Conservation (phyloP, 2,329 filamentous ascomycete species). For the Alternaria viburni region DNA sequence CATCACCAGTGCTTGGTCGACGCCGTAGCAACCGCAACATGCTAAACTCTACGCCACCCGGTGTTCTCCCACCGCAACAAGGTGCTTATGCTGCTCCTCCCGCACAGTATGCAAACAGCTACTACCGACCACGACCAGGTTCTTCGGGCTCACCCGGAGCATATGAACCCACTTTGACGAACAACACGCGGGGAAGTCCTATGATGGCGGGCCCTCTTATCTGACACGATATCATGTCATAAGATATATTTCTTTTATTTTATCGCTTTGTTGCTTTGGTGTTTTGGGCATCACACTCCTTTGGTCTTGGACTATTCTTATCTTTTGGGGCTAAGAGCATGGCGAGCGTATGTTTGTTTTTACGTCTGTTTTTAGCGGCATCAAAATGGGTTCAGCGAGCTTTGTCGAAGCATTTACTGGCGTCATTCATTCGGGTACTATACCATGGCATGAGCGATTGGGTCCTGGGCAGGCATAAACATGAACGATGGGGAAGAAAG, state of each 20-base stretch:
- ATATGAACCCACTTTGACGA: slow-evolving; percentile 38
- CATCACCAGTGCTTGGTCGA: slow-evolving; percentile 39
- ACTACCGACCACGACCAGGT: slow-evolving; percentile 38
- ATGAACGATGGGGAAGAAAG: not conserved
- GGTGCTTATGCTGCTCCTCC: slow-evolving; percentile 30
- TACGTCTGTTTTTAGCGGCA: slow-evolving; percentile 30
- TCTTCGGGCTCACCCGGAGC: slow-evolving; percentile 24
- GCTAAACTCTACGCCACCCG: slow-evolving; percentile 29
- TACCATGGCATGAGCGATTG: slow-evolving; percentile 24
- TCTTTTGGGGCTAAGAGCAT: not conserved
- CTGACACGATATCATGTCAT: slow-evolving; percentile 12
- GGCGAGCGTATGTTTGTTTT: not conserved
- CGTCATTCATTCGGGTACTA: slow-evolving; percentile 24
- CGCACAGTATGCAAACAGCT: slow-evolving; percentile 35
- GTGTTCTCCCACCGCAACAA: slow-evolving; percentile 31
- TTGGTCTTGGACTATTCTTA: slow-evolving; percentile 9
- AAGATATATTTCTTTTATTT: not conserved
- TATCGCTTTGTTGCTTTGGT: not conserved
- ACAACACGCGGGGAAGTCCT: slow-evolving; percentile 33
- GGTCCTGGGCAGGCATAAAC: not conserved
- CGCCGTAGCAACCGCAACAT: slow-evolving; percentile 47
- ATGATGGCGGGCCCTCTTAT: slow-evolving; percentile 45
- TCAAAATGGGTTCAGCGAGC: slow-evolving; percentile 23
- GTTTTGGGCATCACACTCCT: slow-evolving; percentile 5
- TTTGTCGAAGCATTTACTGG: slow-evolving; percentile 22